A percentile compares a stretch with the other conserved stretches of the same genome.
Conservation (phyloP, 2,329 filamentous ascomycete genomes). For the Fusarium anthophilum region DNA sequence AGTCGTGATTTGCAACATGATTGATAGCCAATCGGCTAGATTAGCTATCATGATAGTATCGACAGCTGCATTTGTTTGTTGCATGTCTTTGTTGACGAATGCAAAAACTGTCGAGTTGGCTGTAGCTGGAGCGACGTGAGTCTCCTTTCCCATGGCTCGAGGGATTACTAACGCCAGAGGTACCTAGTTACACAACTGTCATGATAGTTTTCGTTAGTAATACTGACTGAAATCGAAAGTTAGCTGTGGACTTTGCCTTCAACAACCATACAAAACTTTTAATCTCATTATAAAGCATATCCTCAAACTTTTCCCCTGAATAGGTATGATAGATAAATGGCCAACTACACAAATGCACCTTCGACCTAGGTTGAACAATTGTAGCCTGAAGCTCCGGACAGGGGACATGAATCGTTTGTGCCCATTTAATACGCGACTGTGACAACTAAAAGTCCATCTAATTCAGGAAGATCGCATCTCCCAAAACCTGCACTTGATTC, state of each 20-base stretch:
- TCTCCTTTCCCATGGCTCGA: rapidly evolving
- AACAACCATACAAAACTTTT: too few species aligned
- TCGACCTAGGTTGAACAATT: too few species aligned
- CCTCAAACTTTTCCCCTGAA: too few species aligned
- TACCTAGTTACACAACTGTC: background rate
- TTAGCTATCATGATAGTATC: background rate
- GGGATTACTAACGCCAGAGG: background rate
- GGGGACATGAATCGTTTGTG: rapidly evolving
- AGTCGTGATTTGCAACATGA: background rate
- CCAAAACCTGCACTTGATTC: background rate
- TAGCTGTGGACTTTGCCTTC: too few species aligned
- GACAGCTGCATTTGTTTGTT: background rate
- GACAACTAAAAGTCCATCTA: background rate
- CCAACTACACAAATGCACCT: too few species aligned
- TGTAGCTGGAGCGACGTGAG: background rate
- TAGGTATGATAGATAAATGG: too few species aligned
- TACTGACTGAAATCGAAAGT: background rate
- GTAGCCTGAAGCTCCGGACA: rapidly evolving
- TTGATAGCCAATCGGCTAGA: background rate
- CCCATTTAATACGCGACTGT: background rate
- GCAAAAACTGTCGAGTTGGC: background rate
- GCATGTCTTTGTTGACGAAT: background rate
- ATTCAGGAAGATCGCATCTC: background rate
- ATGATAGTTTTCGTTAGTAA: background rate
- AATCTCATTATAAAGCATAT: too few species aligned